These are phyloP conservation scores for Colletotrichum sp. DNA, from an alignment of 2,329 filamentous ascomycete species.

Conservation along the genomic window DNA sequence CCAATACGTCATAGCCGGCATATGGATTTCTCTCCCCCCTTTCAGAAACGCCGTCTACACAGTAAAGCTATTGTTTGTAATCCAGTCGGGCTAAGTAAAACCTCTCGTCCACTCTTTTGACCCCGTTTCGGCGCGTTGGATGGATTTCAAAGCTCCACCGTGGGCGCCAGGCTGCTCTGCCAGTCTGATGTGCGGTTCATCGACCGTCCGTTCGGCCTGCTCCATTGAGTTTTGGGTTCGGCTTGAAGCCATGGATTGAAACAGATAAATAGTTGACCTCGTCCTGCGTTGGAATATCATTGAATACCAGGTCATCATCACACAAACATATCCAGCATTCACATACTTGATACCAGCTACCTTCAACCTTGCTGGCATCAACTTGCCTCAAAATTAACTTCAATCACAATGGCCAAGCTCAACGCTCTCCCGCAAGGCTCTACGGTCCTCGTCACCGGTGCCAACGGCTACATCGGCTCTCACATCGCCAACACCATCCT, in stretches of 20 bases:
- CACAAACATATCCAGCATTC: not conserved
- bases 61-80: not conserved
- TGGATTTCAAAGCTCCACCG: not conserved
- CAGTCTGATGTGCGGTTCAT: not conserved
- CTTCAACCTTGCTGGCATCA: not conserved
- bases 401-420: not conserved
- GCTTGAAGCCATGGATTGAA: not conserved
- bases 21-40: not conserved
- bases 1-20: not conserved
- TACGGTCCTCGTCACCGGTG: constrained; percentile 44
- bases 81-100: not conserved
- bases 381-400: not conserved
- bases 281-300: not conserved
- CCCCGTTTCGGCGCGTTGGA: not conserved
- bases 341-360: not conserved
- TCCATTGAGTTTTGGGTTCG: not conserved
- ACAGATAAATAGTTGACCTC: not conserved
- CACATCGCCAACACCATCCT: constrained; percentile 44
- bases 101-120: not conserved
- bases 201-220: not conserved
- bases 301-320: not conserved
- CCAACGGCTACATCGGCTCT: constrained; percentile 45
- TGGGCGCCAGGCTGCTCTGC: not conserved
- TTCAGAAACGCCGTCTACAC: not conserved
- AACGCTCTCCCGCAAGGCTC: constrained; percentile 32